Percentiles rank a stretch among this genome's conserved stretches.
These are phyloP conservation scores for Viscum album DNA, from an alignment of 177 flowering plant species.

Conservation along the genomic window DNA sequence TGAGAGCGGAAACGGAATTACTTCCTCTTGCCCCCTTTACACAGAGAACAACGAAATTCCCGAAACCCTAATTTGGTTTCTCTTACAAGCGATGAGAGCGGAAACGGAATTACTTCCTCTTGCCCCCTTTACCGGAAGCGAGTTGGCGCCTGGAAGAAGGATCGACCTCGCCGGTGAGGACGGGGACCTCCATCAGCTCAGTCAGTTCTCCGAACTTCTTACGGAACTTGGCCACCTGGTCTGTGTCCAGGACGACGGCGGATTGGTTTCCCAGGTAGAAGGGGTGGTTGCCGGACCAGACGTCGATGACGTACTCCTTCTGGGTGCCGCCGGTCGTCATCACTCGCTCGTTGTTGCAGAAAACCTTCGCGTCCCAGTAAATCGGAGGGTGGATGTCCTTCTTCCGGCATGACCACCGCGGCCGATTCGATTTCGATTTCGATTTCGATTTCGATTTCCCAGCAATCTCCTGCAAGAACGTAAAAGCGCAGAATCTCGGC, in stretches of 20 bases:
- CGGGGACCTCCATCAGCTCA: constrained; percentile 62
- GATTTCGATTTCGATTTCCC: too few species aligned
- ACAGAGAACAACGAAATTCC: neutral
- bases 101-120: constrained; percentile 32
- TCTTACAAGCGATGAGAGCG: too few species aligned
- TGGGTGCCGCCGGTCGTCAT: constrained; percentile 89
- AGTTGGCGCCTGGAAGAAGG: constrained; percentile 46
- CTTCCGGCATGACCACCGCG: constrained; percentile 56
- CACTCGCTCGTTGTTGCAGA: constrained; percentile 78
- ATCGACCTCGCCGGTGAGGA: constrained; percentile 66
- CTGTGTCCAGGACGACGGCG: constrained; percentile 41
- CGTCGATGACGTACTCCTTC: constrained; percentile 83
- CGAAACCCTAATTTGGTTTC: neutral
- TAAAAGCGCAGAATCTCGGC: neutral
- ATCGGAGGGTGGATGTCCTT: constrained; percentile 76
- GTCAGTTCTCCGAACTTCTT: constrained; percentile 52
- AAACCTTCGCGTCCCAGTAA: constrained; percentile 71
- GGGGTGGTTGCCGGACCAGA: constrained; percentile 96
- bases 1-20: neutral
- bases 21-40: constrained; percentile 51
- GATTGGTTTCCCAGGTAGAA: constrained; percentile 68
- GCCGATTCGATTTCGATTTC: constrained; percentile 12
- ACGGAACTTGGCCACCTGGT: constrained; percentile 78
- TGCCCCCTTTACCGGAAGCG: constrained; percentile 28
- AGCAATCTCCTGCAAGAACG: neutral